A percentile compares a stretch with the other conserved stretches of the same genome.
Evolutionary conservation across 2,329 filamentous ascomycete genomes (phyloP).

Genomic region (Venturiaceae sp.): DNA sequence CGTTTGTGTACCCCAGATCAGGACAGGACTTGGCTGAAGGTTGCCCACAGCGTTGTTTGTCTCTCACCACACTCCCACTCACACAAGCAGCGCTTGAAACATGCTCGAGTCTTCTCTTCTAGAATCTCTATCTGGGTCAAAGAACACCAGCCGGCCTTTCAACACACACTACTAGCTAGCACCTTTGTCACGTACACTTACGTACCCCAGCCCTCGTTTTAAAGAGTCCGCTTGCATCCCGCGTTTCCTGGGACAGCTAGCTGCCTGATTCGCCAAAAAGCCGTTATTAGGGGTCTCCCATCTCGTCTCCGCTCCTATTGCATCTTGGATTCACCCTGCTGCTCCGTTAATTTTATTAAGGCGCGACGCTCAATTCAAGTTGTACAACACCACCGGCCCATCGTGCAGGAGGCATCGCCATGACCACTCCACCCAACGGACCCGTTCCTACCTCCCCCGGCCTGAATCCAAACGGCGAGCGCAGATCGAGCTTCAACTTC

Average conservation of each 20-base stretch:
- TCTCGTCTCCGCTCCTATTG: background rate
- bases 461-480: constrained; percentile 1
- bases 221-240: background rate
- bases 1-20: no score
- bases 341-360: background rate
- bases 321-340: background rate
- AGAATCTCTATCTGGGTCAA: background rate
- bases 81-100: no score
- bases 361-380: background rate
- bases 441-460: background rate
- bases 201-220: background rate
- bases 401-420: background rate
- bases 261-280: background rate
- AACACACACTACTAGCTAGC: no score
- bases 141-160: background rate
- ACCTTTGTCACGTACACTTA: background rate
- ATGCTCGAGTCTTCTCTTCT: background rate
- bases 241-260: background rate
- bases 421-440: background rate
- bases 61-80: no score
- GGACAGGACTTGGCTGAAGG: no score
- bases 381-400: background rate
- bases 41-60: no score
- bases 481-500: constrained; percentile 24
- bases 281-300: background rate